Base-by-base conservation (phyloP, 2,329 filamentous ascomycete species). In the Colletotrichum tropicicola region DNA sequence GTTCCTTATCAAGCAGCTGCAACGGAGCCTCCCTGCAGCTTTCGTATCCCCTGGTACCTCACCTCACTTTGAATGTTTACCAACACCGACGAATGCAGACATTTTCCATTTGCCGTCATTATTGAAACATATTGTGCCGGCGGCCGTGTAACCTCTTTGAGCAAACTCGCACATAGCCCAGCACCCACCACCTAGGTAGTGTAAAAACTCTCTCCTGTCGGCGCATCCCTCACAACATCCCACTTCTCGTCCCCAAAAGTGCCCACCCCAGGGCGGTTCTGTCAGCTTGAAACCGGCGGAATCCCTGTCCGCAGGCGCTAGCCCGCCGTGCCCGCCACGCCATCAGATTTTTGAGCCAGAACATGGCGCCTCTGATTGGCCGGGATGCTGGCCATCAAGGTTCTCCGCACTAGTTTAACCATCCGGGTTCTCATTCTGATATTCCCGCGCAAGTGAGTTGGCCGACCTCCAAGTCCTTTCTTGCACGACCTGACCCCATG, bases 341-440 rank as follows among this genome's bases (percentile, higher is more conserved):
- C 17, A 12, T 61, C 37, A 30, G 27, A 51, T 32, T 51, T 39
- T 39, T 12, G 28, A 28, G n/a, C 47, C 17, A 48, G 32, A 53
- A 47, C 49, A 13, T 54, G 32, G 10, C n/a, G 15, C 3, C 27
- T 30, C 25, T 48, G 19, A 65, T 61, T 61, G 61, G 61, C 25
- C 28, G 8, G 9, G 13, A 12, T 19, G 13, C 7, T 51, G 37
- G 44, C 62, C 62, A 56, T 65, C 62, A 56, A 45, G 57, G 62
- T 65, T 56, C 62, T 65, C 57, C 62, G 35, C 51, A 41, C 61
- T 62, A 65, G 57, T 15, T 61, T 43, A 15, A 30, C 62, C 62
- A 65, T 65, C 62, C 61, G 54, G 62, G 62, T 65, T 43, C 62
- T 56, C 62, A 44, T 6, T 30, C 43, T 54, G 4, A 41, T 37